These are phyloP conservation scores for Agaricus blazei DNA, from an alignment of 768 basidiomycete genomes.

Conservation along the genomic window DNA sequence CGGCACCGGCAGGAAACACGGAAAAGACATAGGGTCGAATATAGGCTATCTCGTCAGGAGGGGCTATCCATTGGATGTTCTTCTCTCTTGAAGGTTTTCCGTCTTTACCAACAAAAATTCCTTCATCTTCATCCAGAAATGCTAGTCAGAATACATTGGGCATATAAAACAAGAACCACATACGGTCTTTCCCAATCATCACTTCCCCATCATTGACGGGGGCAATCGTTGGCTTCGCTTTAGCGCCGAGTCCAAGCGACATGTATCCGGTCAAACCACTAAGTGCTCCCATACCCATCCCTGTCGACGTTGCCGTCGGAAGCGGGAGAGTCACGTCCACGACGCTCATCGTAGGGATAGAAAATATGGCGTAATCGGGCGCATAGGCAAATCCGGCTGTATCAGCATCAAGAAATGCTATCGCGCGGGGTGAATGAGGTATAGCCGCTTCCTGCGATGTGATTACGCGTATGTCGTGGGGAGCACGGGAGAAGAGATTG, in stretches of 20 bases:
- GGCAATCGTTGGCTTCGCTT: slow-evolving; percentile 60
- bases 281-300: slow-evolving; percentile 66
- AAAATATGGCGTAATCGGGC: slow-evolving; percentile 73
- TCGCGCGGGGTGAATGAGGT: slow-evolving; percentile 86
- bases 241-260: slow-evolving; percentile 74
- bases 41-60: slow-evolving; percentile 83
- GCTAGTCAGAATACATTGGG: not conserved
- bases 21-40: slow-evolving; percentile 77
- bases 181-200: slow-evolving; percentile 77
- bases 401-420: slow-evolving; percentile 65
- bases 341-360: slow-evolving; percentile 50
- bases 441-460: slow-evolving; percentile 63
- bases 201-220: slow-evolving; percentile 56
- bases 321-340: slow-evolving; percentile 49
- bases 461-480: not conserved
- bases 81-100: slow-evolving; percentile 45
- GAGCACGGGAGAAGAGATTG: slow-evolving; percentile 4
- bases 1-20: slow-evolving; percentile 64
- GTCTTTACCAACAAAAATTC: slow-evolving; percentile 57
- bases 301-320: slow-evolving; percentile 37
- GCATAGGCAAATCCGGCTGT: slow-evolving; percentile 75
- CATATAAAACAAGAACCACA: slow-evolving; percentile 20
- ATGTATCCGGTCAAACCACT: slow-evolving; percentile 80
- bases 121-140: slow-evolving; percentile 48
- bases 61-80: slow-evolving; percentile 68